Percentiles rank a stretch among this genome's conserved stretches.
Evolutionary conservation across 495 filamentous ascomycete genomes (phyloP).

Genomic region (Aspergillus carlsbadensis): DNA sequence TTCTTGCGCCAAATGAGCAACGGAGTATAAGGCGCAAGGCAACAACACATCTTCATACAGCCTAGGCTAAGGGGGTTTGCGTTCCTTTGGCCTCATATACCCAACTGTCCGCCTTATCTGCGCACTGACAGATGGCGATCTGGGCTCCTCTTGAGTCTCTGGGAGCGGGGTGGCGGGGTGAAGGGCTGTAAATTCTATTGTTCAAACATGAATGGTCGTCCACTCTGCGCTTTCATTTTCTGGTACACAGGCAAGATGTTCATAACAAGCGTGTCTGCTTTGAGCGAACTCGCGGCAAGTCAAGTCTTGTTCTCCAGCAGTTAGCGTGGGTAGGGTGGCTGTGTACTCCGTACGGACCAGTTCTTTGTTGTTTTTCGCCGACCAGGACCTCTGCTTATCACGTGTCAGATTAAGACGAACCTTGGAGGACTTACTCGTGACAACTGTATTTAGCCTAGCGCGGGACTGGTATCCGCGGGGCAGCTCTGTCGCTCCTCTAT

Average conservation of each 20-base stretch:
- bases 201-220: neutral
- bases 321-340: too few species aligned
- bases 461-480: neutral
- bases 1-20: too few species aligned
- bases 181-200: neutral
- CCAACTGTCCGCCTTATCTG: neutral
- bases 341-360: too few species aligned
- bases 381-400: neutral
- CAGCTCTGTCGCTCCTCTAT: neutral
- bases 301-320: too few species aligned
- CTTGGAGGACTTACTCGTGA: neutral
- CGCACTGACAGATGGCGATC: neutral
- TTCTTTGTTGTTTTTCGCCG: too few species aligned
- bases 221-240: too few species aligned
- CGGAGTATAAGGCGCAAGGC: too few species aligned
- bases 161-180: constrained; percentile 7
- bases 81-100: neutral
- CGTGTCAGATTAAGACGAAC: neutral
- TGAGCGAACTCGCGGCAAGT: too few species aligned
- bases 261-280: too few species aligned
- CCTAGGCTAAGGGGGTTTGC: neutral
- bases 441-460: neutral
- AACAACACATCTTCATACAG: too few species aligned
- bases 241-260: too few species aligned
- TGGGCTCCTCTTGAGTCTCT: neutral